These are phyloP conservation scores for Beverwykella pulmonaria DNA, from an alignment of 495 filamentous ascomycete species.

Conservation along the genomic window DNA sequence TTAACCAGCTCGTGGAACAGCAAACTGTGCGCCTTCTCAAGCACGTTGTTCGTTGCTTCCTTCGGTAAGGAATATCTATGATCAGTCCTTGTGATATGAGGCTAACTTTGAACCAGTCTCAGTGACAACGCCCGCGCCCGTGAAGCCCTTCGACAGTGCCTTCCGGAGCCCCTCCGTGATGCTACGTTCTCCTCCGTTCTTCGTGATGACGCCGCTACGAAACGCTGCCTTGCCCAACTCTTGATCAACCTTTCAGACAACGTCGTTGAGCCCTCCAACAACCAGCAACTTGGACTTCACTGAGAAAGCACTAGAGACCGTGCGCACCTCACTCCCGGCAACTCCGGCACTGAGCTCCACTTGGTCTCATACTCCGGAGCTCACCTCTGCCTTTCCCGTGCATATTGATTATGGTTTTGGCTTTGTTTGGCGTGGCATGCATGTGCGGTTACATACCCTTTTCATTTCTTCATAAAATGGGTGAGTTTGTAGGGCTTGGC, in stretches of 20 bases:
- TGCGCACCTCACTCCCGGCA: neutral
- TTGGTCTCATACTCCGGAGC: neutral
- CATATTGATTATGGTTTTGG: slow-evolving; percentile 4
- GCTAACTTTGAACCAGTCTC: slow-evolving; percentile 57
- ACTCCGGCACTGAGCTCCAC: neutral
- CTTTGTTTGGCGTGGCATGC: neutral
- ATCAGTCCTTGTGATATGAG: slow-evolving; percentile 15
- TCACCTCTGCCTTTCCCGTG: neutral
- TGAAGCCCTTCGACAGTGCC: slow-evolving; percentile 93
- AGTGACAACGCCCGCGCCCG: slow-evolving; percentile 96
- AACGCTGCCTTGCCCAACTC: slow-evolving; percentile 94
- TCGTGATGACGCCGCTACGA: slow-evolving; percentile 95
- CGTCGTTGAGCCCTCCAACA: slow-evolving; percentile 63
- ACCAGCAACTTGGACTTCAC: slow-evolving; percentile 30
- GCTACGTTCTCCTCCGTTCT: slow-evolving; percentile 96
- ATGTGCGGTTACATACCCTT: slow-evolving; percentile 9
- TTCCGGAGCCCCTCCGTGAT: slow-evolving; percentile 94
- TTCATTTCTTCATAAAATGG: slow-evolving; percentile 9
- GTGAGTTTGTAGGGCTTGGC: slow-evolving; percentile 3
- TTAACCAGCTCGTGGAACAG: slow-evolving; percentile 93
- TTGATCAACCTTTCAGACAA: slow-evolving; percentile 96
- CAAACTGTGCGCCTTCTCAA: slow-evolving; percentile 95
- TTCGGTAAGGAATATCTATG: slow-evolving; percentile 63
- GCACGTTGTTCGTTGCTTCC: slow-evolving; percentile 96
- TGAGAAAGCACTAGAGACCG: neutral